Conservation (phyloP, 331 rosid species). For the Acacia concinna region DNA sequence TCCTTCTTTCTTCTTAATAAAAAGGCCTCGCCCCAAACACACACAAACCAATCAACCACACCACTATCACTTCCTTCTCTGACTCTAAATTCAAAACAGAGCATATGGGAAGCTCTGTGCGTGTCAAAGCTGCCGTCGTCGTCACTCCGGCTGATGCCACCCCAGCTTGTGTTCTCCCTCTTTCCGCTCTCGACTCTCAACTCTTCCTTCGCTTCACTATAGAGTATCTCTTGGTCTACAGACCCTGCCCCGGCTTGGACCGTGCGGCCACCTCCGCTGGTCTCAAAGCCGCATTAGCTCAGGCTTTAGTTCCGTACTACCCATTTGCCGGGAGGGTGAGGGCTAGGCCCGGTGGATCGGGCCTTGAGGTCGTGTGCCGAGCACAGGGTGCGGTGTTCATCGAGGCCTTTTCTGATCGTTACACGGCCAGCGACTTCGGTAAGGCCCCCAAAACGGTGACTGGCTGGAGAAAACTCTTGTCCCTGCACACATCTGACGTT, state of each 20-base stretch:
- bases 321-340: constrained; percentile 74
- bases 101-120: constrained; percentile 55
- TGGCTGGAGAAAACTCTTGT: constrained; percentile 65
- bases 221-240: constrained; percentile 69
- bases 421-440: constrained; percentile 44
- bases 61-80: not conserved
- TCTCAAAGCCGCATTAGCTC: constrained; percentile 59
- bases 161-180: constrained; percentile 50
- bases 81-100: not conserved
- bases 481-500: constrained; percentile 60
- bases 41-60: too few relatives aligned
- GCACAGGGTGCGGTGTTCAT: constrained; percentile 79
- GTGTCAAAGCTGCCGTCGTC: constrained; percentile 53
- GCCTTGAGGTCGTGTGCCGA: constrained; percentile 66
- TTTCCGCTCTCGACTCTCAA: constrained; percentile 82
- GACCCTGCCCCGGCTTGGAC: constrained; percentile 38
- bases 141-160: constrained; percentile 69
- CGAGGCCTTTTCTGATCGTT: constrained; percentile 59
- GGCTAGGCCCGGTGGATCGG: constrained; percentile 32
- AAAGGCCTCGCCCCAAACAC: not conserved
- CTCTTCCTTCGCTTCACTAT: constrained; percentile 87
- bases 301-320: constrained; percentile 62
- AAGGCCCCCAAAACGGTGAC: constrained; percentile 58
- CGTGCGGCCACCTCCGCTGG: constrained; percentile 33
- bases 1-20: not conserved